A percentile compares a stretch with the other conserved stretches of the same genome.
Evolutionary conservation across 805 yeast genomes (phyloP).

Genomic region (Pichia ethanolica): DNA sequence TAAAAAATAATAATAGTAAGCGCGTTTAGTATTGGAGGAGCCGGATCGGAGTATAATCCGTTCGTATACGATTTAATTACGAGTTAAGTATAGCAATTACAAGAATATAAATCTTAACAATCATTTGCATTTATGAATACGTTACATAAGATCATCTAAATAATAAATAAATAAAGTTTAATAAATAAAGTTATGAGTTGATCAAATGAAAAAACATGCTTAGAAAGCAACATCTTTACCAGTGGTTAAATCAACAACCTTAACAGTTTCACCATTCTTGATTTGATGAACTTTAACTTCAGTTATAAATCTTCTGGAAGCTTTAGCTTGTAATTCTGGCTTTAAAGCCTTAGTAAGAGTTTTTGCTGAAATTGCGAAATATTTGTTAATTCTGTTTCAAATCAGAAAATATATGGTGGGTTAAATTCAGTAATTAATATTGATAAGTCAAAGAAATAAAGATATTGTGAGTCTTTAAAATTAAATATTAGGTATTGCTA

Average conservation of each 20-base stretch:
- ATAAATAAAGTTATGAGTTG: background rate
- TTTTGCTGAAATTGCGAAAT: conserved; percentile 84
- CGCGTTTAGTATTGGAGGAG: background rate
- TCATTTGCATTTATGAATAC: background rate
- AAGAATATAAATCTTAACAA: background rate
- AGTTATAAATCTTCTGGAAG: conserved; percentile 61
- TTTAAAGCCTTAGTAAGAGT: conserved; percentile 83
- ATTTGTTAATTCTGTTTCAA: conserved; percentile 61
- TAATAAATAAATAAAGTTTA: background rate
- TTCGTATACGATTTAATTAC: too few relatives aligned
- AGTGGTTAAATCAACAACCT: conserved; percentile 21
- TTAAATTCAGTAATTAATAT: too few relatives aligned
- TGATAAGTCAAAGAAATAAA: too few relatives aligned
- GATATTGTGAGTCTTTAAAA: too few relatives aligned
- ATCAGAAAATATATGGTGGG: background rate
- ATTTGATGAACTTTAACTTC: conserved; percentile 70
- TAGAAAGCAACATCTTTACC: conserved; percentile 13
- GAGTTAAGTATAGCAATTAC: background rate
- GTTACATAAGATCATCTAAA: background rate
- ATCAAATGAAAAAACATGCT: background rate
- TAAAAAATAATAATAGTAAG: too few relatives aligned
- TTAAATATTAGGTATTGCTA: too few relatives aligned
- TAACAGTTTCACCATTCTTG: conserved; percentile 52
- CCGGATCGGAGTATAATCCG: background rate
- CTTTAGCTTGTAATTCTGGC: conserved; percentile 70